Base-by-base conservation (phyloP, 352 stramenopile species). In the Phytophthora pini region DNA sequence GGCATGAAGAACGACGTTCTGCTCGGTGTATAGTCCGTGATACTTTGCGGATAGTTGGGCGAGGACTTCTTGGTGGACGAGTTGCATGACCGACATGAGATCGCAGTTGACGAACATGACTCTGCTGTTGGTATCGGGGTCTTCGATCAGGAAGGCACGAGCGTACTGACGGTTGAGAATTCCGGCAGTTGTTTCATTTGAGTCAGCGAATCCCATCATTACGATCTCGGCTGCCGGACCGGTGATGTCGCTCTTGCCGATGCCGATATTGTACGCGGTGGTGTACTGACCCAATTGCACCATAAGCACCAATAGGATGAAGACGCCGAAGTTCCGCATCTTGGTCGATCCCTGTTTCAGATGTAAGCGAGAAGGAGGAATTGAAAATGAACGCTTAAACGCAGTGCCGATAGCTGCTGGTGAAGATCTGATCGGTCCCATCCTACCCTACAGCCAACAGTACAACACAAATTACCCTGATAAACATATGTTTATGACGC, bases 1-100 rank as follows among this genome's bases (percentile, higher is more conserved):
- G n/a, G 84, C 86, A 59, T 82, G 84, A 11, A 95, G 77, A 22
- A 80, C 72, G 7, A 93, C 66, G 58, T 92, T 94, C 49, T 90
- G 77, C 41, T 74, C 77, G 24, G 70, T 70, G 74, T 85, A 85
- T 3, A 80, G 1, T 12, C 41, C 58, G 27, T 34, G 38, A 53
- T 82, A 87, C 36, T 79, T 82, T 36, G 22, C 45, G 22, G 52
- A 51, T 13, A 88, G 65, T 44, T 86, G 40, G 10, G 57, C 55
- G 10, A 88, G 60, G 20, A 87, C 79, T 50, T 88, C 75, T 38
- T 86, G 73, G 29, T 88, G 79, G 9, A 83, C 77, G 5, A 88
- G 58, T 45, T 88, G 76, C 65, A 82, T 82, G 31, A 88, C 69
- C 1, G 74, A 69, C 7, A 65, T 50, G 7, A 85, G 34, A 39